These are phyloP conservation scores for Chytriomyces sp. DNA, from an alignment of 192 early-diverging fungal genomes.

Conservation along the genomic window DNA sequence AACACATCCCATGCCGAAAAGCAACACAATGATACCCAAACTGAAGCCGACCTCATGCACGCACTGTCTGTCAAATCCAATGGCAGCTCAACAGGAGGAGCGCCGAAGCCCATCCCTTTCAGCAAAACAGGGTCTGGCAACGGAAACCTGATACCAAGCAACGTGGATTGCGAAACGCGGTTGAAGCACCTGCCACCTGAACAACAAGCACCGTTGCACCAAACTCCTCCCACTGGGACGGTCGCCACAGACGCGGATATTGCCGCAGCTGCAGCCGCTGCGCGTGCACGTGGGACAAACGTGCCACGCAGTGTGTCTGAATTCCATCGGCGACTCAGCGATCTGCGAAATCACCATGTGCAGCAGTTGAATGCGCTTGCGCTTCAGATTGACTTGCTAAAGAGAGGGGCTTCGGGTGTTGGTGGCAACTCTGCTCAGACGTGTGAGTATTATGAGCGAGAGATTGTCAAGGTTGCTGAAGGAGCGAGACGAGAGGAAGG, in stretches of 20 bases:
- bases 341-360: constrained; percentile 24
- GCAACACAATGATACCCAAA: neutral
- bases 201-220: constrained; percentile 27
- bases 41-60: neutral
- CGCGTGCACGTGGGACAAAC: constrained; percentile 27
- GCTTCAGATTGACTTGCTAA: constrained; percentile 12
- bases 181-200: constrained; percentile 4
- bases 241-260: constrained; percentile 28
- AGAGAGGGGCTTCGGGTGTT: neutral
- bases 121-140: neutral
- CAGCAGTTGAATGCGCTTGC: constrained; percentile 17
- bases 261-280: constrained; percentile 29
- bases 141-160: neutral
- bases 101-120: neutral
- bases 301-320: constrained; percentile 20
- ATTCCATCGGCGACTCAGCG: constrained; percentile 22
- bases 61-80: neutral
- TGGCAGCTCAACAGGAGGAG: neutral
- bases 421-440: neutral
- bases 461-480: constrained; percentile 17
- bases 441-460: constrained; percentile 28
- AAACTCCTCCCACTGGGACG: constrained; percentile 7
- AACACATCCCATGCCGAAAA: neutral
- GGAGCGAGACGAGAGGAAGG: constrained; percentile 19
- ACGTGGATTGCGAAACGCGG: too few species aligned